These are phyloP conservation scores for Lotmaria passim DNA, from an alignment of 208 protist species.

Conservation along the genomic window DNA sequence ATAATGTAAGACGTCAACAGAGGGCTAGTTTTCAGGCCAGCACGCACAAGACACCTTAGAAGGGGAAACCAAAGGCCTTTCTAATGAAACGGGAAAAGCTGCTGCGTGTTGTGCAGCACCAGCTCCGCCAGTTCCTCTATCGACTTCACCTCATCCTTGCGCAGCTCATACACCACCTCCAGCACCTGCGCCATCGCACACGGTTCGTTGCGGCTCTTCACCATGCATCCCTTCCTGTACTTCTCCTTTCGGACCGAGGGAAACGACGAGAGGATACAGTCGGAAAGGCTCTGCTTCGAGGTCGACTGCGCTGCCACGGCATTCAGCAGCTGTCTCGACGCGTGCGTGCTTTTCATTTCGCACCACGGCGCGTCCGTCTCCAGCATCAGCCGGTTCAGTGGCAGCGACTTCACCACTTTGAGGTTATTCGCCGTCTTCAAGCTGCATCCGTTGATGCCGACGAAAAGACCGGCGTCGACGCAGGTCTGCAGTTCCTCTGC, in stretches of 20 bases:
- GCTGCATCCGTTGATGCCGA: constrained; percentile 96
- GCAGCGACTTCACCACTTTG: constrained; percentile 77
- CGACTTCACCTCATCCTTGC: constrained; percentile 40
- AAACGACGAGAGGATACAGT: constrained; percentile 44
- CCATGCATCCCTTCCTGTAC: constrained; percentile 57
- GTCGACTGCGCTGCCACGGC: constrained; percentile 11
- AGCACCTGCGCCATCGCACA: constrained; percentile 67
- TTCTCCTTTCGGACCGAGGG: constrained; percentile 73
- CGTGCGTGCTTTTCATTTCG: constrained; percentile 93
- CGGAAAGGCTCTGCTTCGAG: constrained; percentile 35
- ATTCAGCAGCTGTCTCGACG: constrained; percentile 54
- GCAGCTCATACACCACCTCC: constrained; percentile 74
- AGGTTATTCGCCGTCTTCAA: constrained; percentile 93
- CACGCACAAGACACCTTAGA: too few species aligned
- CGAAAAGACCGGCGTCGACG: constrained; percentile 86
- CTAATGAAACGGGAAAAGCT: constrained; percentile 64
- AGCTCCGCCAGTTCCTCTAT: constrained; percentile 52
- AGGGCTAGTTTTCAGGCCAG: too few species aligned
- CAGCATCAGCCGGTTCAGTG: constrained; percentile 89
- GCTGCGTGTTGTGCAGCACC: constrained; percentile 58
- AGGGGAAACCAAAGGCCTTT: too few species aligned
- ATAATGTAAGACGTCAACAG: too few species aligned
- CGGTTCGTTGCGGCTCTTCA: constrained; percentile 78
- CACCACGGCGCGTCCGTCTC: constrained; percentile 97
- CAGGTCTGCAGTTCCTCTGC: constrained; percentile 73